Conservation (phyloP, 1,284 basidiomycete species). For the Heliocybe sulcata region DNA sequence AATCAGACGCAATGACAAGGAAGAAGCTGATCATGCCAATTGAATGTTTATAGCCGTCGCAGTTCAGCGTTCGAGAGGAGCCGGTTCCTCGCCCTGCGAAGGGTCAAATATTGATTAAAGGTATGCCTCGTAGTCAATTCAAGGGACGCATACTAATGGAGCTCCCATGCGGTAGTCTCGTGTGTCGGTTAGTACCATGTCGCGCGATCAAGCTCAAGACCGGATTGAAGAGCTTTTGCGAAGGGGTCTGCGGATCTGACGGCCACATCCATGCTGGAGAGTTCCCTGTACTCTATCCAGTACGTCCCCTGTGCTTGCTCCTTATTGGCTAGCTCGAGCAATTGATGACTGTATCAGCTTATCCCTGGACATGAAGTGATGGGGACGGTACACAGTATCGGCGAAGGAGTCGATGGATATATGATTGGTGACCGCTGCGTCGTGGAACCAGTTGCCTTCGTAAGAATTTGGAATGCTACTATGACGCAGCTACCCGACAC, state of each 20-base stretch:
- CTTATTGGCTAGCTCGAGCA: background rate
- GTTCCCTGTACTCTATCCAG: constrained; percentile 57
- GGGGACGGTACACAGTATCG: constrained; percentile 51
- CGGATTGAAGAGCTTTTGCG: no score
- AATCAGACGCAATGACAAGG: no score
- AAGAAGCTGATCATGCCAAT: background rate
- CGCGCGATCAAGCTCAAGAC: no score
- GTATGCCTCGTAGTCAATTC: background rate
- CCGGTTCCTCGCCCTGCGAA: background rate
- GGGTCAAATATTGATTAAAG: background rate
- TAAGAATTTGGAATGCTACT: constrained; percentile 19
- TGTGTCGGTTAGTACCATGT: background rate
- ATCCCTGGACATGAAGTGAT: constrained; percentile 78
- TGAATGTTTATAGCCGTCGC: background rate
- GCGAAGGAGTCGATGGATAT: constrained; percentile 66
- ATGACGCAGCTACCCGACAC: background rate
- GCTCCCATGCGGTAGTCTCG: background rate
- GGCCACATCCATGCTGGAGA: constrained; percentile 73
- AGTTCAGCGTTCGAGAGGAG: background rate
- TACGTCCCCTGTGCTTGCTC: background rate
- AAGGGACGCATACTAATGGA: no score
- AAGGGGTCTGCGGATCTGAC: constrained; percentile 73
- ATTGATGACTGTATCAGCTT: constrained; percentile 32
- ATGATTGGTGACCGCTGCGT: constrained; percentile 71
- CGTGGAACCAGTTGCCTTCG: constrained; percentile 62